A percentile compares a stretch with the other conserved stretches of the same genome.
Conservation (phyloP, 1,284 basidiomycete species). For the Ganoderma lingzhi region DNA sequence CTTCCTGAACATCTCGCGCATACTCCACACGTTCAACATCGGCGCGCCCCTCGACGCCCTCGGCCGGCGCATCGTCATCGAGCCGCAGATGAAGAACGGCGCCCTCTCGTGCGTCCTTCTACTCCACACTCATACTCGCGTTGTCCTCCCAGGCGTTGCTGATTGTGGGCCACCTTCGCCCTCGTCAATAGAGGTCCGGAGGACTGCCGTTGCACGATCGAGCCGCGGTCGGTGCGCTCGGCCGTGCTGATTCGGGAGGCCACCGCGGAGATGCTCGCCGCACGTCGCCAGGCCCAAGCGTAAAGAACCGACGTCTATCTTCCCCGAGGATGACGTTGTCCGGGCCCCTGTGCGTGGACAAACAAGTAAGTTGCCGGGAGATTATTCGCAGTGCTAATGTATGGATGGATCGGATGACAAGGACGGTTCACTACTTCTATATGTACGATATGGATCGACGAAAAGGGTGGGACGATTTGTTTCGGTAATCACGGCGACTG, state of each 20-base stretch:
- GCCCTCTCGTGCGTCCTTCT: constrained; percentile 11
- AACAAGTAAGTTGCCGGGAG: too few species aligned
- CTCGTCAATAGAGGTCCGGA: background rate
- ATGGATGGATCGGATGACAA: background rate
- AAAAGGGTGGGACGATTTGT: too few species aligned
- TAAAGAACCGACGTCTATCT: background rate
- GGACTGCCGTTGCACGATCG: constrained; percentile 21
- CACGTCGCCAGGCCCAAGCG: background rate
- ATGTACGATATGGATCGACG: too few species aligned
- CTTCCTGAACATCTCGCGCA: background rate
- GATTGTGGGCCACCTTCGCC: background rate
- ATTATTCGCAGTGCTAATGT: background rate
- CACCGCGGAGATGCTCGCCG: background rate
- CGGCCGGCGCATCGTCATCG: background rate
- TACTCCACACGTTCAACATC: constrained; percentile 14
- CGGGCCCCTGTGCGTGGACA: too few species aligned
- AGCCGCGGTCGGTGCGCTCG: constrained; percentile 18
- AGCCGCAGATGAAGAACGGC: constrained; percentile 8
- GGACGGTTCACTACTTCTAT: too few species aligned
- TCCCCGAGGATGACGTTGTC: background rate
- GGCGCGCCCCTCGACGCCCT: constrained; percentile 7
- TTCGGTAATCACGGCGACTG: too few species aligned
- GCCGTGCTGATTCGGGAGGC: constrained; percentile 12
- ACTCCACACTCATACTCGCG: background rate
- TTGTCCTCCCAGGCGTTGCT: too few species aligned